Evolutionary conservation across 257 asterid species (phyloP), one percentile per base, ranked within the genome.

Genomic region (Fraxinus anomala): DNA sequence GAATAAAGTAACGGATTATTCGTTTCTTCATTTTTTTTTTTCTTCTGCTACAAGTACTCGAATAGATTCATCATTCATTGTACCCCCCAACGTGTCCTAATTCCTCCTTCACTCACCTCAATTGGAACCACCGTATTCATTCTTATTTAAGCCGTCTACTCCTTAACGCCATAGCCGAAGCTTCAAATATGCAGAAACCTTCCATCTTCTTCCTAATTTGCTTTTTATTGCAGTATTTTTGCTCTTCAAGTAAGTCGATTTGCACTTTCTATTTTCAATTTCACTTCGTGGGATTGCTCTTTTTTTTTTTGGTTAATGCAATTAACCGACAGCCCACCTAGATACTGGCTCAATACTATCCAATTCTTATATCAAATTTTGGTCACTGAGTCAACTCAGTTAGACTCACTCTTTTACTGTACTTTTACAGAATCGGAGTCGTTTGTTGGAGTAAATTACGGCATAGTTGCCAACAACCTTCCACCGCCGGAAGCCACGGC

Each of bases 401-500:
- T 6, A 61, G 61, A 36, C 24, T 44, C 24, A 11, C 69, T 36
- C 51, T 12, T 3, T 4, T 28, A 42, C 69, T 63, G 69, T 63
- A 24, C 16, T 28, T 66, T 10, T 67, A 6, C 83, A 93, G 99
- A 81, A 21, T 84, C 97, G 63, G 85, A 96, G 86, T 82, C 99
- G 6, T 96, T 89, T 82, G 80, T 96, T 74, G 99, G 99, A 17
- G 88, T 93, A 0, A 96, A 96, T 59, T 96, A 96, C 76, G 99
- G 99, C 6, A 79, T 79, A 75, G 90, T 96, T 65, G 99, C 98
- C 59, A 95, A 96, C 80, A 93, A 96, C 76, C 87, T 96, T 17
- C 99, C 99, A 83, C 94, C 98, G 80, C 90, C 94, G 80, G 86
- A 85, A 72, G 89, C 91, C 70, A 96, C 99, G 82, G 99, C 82